Conservation (phyloP, 129 eudicot genomes). For the Flaveria trinervia region DNA sequence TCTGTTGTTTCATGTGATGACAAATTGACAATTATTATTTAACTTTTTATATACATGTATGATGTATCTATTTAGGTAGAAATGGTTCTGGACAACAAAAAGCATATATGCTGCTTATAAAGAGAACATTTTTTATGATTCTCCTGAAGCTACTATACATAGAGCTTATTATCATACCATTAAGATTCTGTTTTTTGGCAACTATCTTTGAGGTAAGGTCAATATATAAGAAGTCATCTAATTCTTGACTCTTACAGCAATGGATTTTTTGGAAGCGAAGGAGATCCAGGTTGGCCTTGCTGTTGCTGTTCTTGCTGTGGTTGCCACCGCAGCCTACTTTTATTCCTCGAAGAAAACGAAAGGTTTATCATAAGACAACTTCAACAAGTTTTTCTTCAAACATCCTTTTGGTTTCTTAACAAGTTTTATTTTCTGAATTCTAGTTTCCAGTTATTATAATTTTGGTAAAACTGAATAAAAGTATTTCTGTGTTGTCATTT, state of each 20-base stretch:
- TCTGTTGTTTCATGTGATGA: neutral
- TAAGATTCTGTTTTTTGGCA: conserved; percentile 22
- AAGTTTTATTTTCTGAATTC: neutral
- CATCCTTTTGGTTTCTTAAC: neutral
- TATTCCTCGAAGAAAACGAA: conserved; percentile 66
- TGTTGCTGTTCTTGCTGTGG: conserved; percentile 70
- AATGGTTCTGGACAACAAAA: conserved; percentile 19
- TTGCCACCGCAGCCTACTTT: conserved; percentile 65
- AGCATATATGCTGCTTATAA: conserved; percentile 20
- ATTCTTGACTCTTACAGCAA: conserved; percentile 25
- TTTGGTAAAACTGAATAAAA: neutral
- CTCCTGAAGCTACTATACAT: neutral
- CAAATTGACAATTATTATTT: neutral
- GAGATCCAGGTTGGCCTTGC: conserved; percentile 73
- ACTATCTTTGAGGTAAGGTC: conserved; percentile 24
- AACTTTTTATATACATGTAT: neutral
- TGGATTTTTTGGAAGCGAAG: conserved; percentile 67
- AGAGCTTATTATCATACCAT: neutral
- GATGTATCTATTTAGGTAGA: neutral
- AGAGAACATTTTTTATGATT: neutral
- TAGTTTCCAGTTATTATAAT: neutral
- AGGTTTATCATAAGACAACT: conserved; percentile 43
- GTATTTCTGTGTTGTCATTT: neutral
- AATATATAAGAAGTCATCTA: neutral
- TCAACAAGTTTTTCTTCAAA: neutral